Conservation (phyloP, 2,329 filamentous ascomycete species). For the Curvularia lunata region DNA sequence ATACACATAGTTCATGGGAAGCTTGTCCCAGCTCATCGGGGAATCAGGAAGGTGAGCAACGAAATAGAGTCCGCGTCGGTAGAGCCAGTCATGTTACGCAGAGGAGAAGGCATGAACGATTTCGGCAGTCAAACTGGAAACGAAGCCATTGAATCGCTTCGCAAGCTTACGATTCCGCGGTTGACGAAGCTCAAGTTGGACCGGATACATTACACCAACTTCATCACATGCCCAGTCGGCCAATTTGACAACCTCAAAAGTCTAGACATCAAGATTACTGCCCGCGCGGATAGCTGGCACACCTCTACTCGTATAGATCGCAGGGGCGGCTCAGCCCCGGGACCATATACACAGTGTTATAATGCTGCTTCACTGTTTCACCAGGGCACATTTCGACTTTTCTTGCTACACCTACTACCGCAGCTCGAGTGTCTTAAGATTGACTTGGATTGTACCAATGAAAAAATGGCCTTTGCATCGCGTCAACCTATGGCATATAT, state of each 20-base stretch:
- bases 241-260: constrained; percentile 1
- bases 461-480: rapidly evolving
- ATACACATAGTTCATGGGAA: constrained; percentile 10
- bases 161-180: background rate
- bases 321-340: too few species aligned
- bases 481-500: background rate
- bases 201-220: background rate
- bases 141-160: background rate
- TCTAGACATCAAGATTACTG: constrained; percentile 7
- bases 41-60: background rate
- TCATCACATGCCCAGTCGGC: background rate
- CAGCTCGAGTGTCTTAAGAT: constrained; percentile 16
- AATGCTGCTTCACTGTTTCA: background rate
- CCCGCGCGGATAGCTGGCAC: background rate
- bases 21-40: constrained; percentile 6
- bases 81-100: background rate
- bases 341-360: background rate
- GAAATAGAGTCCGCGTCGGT: background rate
- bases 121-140: background rate
- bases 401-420: background rate
- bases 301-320: too few species aligned
- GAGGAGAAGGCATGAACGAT: constrained; percentile 9
- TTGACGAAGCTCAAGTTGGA: constrained; percentile 11
- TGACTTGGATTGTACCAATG: background rate
- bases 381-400: background rate